Evolutionary conservation across 2,329 filamentous ascomycete species (phyloP).

Genomic region (Mollisia scopiformis): DNA sequence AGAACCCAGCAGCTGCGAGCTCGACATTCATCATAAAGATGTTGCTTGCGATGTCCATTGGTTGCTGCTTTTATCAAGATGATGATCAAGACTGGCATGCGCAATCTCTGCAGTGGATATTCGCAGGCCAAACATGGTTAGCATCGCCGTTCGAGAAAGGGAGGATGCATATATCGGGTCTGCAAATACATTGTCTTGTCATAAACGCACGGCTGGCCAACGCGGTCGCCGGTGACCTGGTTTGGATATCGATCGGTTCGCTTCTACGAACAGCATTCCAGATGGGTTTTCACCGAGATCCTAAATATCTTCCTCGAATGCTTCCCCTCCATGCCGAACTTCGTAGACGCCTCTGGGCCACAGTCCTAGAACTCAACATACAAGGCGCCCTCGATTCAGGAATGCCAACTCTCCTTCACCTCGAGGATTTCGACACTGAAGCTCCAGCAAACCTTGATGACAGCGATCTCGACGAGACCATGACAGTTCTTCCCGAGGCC

Average conservation of each 20-base stretch:
- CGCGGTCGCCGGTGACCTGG: conserved; percentile 51
- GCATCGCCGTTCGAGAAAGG: conserved; percentile 46
- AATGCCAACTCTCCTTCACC: conserved; percentile 50
- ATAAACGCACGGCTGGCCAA: conserved; percentile 51
- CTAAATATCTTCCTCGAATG: conserved; percentile 51
- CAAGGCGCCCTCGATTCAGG: conserved; percentile 55
- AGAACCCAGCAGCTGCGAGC: conserved; percentile 26
- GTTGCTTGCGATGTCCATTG: conserved; percentile 31
- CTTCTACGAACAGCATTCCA: conserved; percentile 57
- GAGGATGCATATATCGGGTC: conserved; percentile 48
- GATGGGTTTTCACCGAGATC: conserved; percentile 63
- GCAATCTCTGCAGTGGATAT: conserved; percentile 29
- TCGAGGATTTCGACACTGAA: conserved; percentile 52
- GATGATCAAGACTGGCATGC: conserved; percentile 13
- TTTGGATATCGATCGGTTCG: conserved; percentile 54
- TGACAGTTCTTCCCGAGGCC: conserved; percentile 22
- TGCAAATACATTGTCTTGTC: conserved; percentile 58
- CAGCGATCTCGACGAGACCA: conserved; percentile 47
- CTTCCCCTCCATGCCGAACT: conserved; percentile 53
- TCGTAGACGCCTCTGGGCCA: conserved; percentile 58
- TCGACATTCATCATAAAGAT: conserved; percentile 25
- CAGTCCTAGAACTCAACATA: conserved; percentile 56
- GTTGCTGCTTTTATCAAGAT: conserved; percentile 24
- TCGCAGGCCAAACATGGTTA: conserved; percentile 29
- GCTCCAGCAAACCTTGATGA: conserved; percentile 56